A percentile compares a stretch with the other conserved stretches of the same genome.
Evolutionary conservation across 2,329 filamentous ascomycete species (phyloP).

Genomic region (Fusarium sp.): DNA sequence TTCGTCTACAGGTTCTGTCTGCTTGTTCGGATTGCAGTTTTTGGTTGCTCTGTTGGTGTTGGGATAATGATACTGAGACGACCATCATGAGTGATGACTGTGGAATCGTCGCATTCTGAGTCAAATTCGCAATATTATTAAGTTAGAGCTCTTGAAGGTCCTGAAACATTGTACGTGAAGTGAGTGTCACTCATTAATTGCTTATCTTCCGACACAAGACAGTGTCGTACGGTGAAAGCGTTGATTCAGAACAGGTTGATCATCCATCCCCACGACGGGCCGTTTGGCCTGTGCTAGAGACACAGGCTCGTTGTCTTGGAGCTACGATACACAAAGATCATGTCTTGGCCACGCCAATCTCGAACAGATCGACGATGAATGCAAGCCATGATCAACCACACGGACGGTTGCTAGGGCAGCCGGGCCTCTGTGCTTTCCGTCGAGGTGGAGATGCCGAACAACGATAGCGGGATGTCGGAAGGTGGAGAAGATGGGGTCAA

Average conservation of each 20-base stretch:
- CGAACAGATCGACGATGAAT: constrained; percentile 15
- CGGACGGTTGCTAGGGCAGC: constrained; percentile 25
- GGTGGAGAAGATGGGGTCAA: constrained; percentile 8
- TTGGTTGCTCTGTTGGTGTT: constrained; percentile 39
- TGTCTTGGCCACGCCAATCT: constrained; percentile 10
- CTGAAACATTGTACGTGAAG: background rate
- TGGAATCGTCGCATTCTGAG: constrained; percentile 44
- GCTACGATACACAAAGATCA: constrained; percentile 2
- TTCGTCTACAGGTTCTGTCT: constrained; percentile 14
- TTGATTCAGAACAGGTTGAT: background rate
- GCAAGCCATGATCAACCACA: background rate
- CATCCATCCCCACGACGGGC: constrained; percentile 1
- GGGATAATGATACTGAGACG: constrained; percentile 49
- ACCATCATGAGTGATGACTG: constrained; percentile 49
- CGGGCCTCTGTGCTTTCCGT: constrained; percentile 8
- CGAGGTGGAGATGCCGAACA: background rate
- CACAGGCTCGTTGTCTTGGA: constrained; percentile 19
- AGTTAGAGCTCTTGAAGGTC: constrained; percentile 5
- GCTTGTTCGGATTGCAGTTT: background rate
- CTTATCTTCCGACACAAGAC: background rate
- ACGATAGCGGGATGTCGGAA: background rate
- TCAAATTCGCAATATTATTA: constrained; percentile 40
- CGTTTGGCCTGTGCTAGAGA: constrained; percentile 2
- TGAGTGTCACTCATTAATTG: background rate
- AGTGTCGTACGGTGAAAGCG: background rate